Conservation (phyloP, 2,329 filamentous ascomycete genomes). For the Ascocoryne sarcoides region DNA sequence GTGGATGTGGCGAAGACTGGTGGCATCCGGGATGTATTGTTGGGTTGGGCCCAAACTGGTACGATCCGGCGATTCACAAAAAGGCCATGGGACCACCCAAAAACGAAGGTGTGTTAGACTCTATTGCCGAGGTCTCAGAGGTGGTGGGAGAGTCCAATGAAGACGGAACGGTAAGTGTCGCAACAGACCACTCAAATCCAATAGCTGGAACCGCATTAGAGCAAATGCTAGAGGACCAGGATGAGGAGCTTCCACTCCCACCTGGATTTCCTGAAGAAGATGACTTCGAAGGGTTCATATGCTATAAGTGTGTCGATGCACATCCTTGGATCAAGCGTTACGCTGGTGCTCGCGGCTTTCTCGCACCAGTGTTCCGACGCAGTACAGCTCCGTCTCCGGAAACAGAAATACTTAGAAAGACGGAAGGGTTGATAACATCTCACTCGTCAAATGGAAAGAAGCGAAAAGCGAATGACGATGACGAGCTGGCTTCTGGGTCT, state of each 20-base stretch:
- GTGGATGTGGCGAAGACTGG: slow-evolving; percentile 95
- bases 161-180: slow-evolving; percentile 21
- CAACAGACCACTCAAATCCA: slow-evolving; percentile 3
- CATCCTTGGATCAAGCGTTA: slow-evolving; percentile 90
- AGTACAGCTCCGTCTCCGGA: slow-evolving; percentile 25
- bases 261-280: slow-evolving; percentile 84
- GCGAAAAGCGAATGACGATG: slow-evolving; percentile 52
- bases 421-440: slow-evolving; percentile 15
- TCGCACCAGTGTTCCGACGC: slow-evolving; percentile 57
- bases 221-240: slow-evolving; percentile 36
- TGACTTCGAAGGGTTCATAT: slow-evolving; percentile 81
- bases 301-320: slow-evolving; percentile 85
- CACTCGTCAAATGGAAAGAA: slow-evolving; percentile 41
- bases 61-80: slow-evolving; percentile 41
- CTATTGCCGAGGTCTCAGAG: slow-evolving; percentile 43
- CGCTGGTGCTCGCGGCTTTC: slow-evolving; percentile 69
- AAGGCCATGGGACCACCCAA: slow-evolving; percentile 26
- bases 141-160: slow-evolving; percentile 21
- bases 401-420: slow-evolving; percentile 21
- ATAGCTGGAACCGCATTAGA: slow-evolving; percentile 23
- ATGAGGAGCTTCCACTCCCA: slow-evolving; percentile 61
- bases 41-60: slow-evolving; percentile 68
- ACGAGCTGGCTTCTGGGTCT: slow-evolving; percentile 23
- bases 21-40: slow-evolving; percentile 91
- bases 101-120: slow-evolving; percentile 31